Percentiles rank a stretch among this genome's conserved stretches.
phyloP scores from a whole-genome alignment of 2,329 filamentous ascomycete species.

The Diaporthe sp. region DNA sequence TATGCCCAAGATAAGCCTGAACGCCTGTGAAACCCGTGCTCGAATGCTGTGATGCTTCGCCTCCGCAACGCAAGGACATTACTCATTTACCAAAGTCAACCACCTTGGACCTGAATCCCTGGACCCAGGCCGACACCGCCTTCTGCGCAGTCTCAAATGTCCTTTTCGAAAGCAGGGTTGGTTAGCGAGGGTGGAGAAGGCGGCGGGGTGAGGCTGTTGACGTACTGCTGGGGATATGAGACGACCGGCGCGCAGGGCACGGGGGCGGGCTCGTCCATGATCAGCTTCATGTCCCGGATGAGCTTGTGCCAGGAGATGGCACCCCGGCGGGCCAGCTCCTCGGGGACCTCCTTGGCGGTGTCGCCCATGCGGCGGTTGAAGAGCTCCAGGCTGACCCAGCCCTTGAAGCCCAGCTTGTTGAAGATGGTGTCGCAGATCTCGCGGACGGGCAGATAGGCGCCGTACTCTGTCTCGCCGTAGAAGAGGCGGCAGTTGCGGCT shows the following conservation, averaged over 20 bases:
- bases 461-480: constrained; percentile 71
- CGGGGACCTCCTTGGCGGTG: constrained; percentile 61
- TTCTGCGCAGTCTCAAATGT: constrained; percentile 41
- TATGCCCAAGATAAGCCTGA: background rate
- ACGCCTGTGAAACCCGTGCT: constrained; percentile 13
- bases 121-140: constrained; percentile 49
- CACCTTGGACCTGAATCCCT: background rate
- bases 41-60: constrained; percentile 9
- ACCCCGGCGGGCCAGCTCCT: constrained; percentile 60
- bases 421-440: constrained; percentile 73
- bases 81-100: constrained; percentile 13
- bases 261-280: constrained; percentile 35
- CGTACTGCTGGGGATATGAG: constrained; percentile 8
- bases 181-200: constrained; percentile 6
- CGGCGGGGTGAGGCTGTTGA: constrained; percentile 1
- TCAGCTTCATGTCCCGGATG: constrained; percentile 52
- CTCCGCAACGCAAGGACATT: background rate
- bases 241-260: background rate
- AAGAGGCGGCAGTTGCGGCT: constrained; percentile 80
- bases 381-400: constrained; percentile 79
- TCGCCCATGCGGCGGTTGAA: constrained; percentile 72
- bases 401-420: constrained; percentile 73
- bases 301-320: constrained; percentile 64
- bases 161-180: background rate
- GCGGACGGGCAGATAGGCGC: constrained; percentile 76